Evolutionary conservation across 1,284 basidiomycete genomes (phyloP).

Genomic region (Ustilago shanxiensis): DNA sequence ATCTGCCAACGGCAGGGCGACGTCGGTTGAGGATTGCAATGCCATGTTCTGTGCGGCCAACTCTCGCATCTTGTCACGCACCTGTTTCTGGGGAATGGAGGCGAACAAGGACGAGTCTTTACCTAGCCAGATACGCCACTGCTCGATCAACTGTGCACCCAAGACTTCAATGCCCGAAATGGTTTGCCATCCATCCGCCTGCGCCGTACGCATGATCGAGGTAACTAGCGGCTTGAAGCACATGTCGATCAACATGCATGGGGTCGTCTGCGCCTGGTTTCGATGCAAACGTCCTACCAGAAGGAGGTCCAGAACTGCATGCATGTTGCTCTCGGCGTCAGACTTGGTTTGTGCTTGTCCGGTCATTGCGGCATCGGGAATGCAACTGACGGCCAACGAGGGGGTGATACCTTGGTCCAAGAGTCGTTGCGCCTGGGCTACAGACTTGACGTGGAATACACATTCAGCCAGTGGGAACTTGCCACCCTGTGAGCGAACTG

Average conservation of each 20-base stretch:
- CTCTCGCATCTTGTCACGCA: slow-evolving; percentile 18
- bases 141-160: slow-evolving; percentile 17
- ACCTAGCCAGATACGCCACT: slow-evolving; percentile 18
- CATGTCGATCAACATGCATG: slow-evolving; percentile 20
- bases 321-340: not conserved
- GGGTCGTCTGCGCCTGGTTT: slow-evolving; percentile 7
- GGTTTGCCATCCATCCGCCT: slow-evolving; percentile 11
- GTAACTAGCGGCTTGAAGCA: slow-evolving; percentile 18
- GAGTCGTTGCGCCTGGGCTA: slow-evolving; percentile 10
- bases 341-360: not conserved
- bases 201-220: slow-evolving; percentile 11
- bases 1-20: not conserved
- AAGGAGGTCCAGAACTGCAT: slow-evolving; percentile 8
- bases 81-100: slow-evolving; percentile 10
- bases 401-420: slow-evolving; percentile 16
- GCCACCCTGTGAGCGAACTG: slow-evolving; percentile 4
- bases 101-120: slow-evolving; percentile 11
- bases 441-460: slow-evolving; percentile 13
- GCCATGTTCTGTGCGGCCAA: slow-evolving; percentile 6
- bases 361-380: slow-evolving; percentile 14
- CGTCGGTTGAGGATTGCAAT: slow-evolving; percentile 5
- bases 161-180: slow-evolving; percentile 14
- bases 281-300: slow-evolving; percentile 16
- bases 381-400: slow-evolving; percentile 19
- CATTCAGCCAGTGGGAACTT: slow-evolving; percentile 7